Evolutionary conservation across 1,284 basidiomycete genomes (phyloP), one percentile per base, ranked within the genome.

Genomic region (Sporisorium sorghi): DNA sequence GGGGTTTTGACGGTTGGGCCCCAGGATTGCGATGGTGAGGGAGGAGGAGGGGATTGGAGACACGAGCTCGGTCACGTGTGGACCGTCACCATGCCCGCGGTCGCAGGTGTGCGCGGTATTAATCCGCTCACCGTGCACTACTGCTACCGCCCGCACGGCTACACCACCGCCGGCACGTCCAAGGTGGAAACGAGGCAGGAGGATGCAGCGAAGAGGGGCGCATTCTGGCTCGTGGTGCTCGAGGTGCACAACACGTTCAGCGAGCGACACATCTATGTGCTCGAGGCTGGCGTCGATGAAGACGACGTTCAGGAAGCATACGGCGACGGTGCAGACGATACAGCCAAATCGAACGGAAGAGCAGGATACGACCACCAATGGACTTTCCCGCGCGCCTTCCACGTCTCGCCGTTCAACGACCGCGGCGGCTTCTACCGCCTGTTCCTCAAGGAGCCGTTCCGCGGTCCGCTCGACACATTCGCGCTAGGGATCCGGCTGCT

Each of bases 201-300:
- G 44, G 19, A 48, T 14, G n/a, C 12, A 24, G 23, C n/a, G n/a
- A n/a, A n/a, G n/a, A n/a, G 65, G 17, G 79, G 79, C 11, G 23
- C 33, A 1, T 72, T 81, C 26, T 88, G 87, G 85, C 79, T 88
- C 19, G 86, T 88, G 9, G 86, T 92, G 0, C 84, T 92, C 4
- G 91, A 92, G 88, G 90, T 92, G 14, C 91, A 92, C 79, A 93
- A 92, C 79, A 92, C 91, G 0, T 92, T 92, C 81, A 88, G 89
- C 4, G 91, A 93, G 84, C 87, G 88, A 53, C 91, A 91, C 83
- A 87, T 90, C 84, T 91, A 85, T 67, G 62, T 84, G 2, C 72
- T 84, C 0, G 85, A 88, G 63, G 73, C 87, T 0, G 88, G 87
- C 9, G 78, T 57, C 21, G 59, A 83, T 26, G 83, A 86, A 43